phyloP scores from a whole-genome alignment of 805 yeast species.

The Nakazawaea laoshanensis region DNA sequence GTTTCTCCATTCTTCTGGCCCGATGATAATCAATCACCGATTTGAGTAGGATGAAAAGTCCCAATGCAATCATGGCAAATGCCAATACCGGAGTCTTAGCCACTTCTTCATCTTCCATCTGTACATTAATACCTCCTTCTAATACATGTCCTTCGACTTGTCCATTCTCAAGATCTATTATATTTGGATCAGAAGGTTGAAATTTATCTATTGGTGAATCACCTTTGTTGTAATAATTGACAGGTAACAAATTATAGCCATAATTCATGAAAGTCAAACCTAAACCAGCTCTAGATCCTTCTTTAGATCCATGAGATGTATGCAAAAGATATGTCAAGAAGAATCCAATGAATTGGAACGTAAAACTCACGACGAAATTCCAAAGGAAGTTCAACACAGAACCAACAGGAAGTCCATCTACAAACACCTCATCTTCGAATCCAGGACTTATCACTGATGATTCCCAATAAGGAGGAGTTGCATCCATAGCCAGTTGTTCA shows the following conservation, averaged over 20 bases:
- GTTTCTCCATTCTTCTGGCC: conserved; percentile 70
- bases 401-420: conserved; percentile 95
- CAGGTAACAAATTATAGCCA: conserved; percentile 52
- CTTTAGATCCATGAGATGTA: conserved; percentile 95
- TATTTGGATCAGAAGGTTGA: conserved; percentile 51
- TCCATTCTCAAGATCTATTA: conserved; percentile 33
- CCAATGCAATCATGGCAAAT: conserved; percentile 56
- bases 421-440: conserved; percentile 81
- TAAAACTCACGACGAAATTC: conserved; percentile 83
- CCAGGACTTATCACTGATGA: conserved; percentile 74
- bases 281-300: conserved; percentile 88
- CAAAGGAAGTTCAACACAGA: conserved; percentile 80
- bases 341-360: conserved; percentile 92
- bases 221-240: conserved; percentile 21
- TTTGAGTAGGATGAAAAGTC: conserved; percentile 55
- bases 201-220: conserved; percentile 25
- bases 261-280: conserved; percentile 76
- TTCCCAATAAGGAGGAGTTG: conserved; percentile 97
- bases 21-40: conserved; percentile 64
- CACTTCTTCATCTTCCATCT: conserved; percentile 18
- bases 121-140: conserved; percentile 15
- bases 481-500: conserved; percentile 91
- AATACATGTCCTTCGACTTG: conserved; percentile 14
- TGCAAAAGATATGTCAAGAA: conserved; percentile 83
- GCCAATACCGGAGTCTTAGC: conserved; percentile 46